phyloP scores from a whole-genome alignment of 192 early-diverging fungal species.

The Anaeromyces robustus region DNA sequence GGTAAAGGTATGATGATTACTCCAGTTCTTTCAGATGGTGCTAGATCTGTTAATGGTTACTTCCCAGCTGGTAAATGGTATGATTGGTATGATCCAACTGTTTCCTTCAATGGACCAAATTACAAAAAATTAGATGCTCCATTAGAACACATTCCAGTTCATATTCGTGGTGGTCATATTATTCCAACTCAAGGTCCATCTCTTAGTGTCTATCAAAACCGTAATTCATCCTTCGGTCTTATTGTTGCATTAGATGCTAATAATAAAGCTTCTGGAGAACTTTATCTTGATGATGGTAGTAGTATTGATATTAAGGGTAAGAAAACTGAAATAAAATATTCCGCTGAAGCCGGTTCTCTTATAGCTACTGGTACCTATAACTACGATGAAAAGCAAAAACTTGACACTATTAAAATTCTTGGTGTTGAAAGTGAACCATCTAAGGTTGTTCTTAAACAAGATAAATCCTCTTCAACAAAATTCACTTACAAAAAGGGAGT shows the following conservation, averaged over 20 bases:
- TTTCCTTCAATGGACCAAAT: conserved; percentile 4
- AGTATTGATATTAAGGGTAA: conserved; percentile 13
- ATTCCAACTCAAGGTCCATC: conserved; percentile 28
- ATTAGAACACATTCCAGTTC: conserved; percentile 39
- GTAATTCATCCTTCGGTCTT: conserved; percentile 20
- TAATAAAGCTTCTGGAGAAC: conserved; percentile 24
- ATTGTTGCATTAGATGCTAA: conserved; percentile 33
- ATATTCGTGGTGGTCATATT: conserved; percentile 40
- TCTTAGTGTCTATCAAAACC: conserved; percentile 25
- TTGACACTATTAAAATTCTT: too few species aligned
- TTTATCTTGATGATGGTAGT: conserved; percentile 48
- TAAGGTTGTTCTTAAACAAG: too few species aligned
- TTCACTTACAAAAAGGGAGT: too few species aligned
- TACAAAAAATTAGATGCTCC: conserved; percentile 19
- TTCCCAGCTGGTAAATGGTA: conserved; percentile 50
- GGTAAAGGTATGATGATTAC: conserved; percentile 37
- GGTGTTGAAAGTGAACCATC: too few species aligned
- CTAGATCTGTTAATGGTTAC: conserved; percentile 31
- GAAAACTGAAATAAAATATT: too few species aligned
- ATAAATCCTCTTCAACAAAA: too few species aligned
- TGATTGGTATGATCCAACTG: conserved; percentile 25
- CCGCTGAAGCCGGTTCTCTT: too few species aligned
- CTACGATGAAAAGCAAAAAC: too few species aligned
- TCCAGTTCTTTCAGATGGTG: conserved; percentile 30
- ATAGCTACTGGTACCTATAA: too few species aligned